These are phyloP conservation scores for Lactarius sp. DNA, from an alignment of 768 basidiomycete species.

Conservation along the genomic window DNA sequence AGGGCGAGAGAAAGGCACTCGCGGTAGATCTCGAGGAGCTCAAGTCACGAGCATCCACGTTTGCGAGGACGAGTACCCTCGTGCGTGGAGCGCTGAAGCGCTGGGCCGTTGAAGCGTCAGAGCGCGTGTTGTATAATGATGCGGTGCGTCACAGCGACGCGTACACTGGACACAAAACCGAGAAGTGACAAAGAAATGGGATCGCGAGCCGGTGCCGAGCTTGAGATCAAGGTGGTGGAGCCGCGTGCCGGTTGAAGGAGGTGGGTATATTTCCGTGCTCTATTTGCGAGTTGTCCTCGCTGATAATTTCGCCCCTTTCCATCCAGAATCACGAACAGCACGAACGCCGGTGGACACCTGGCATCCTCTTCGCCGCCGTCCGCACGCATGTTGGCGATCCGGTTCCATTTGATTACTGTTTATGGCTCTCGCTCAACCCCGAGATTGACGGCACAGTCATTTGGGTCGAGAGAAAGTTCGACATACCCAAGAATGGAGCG, in stretches of 20 bases:
- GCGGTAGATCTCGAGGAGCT: constrained; percentile 5
- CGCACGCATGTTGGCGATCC: constrained; percentile 36
- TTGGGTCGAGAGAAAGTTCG: constrained; percentile 74
- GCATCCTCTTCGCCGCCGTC: constrained; percentile 35
- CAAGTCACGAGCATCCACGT: constrained; percentile 32
- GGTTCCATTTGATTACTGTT: constrained; percentile 45
- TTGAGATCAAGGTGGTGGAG: constrained; percentile 18
- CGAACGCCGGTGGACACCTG: too few relatives aligned
- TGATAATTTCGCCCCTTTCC: constrained; percentile 31
- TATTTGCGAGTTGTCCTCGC: not conserved
- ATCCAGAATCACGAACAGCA: too few relatives aligned
- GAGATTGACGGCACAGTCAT: constrained; percentile 72
- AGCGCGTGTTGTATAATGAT: too few relatives aligned
- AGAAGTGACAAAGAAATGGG: constrained; percentile 31
- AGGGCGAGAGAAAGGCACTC: not conserved
- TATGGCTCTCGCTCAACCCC: constrained; percentile 73
- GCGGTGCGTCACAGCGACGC: constrained; percentile 48
- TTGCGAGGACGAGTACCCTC: too few relatives aligned
- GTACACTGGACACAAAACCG: constrained; percentile 49
- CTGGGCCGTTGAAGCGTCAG: too few relatives aligned
- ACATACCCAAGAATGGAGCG: constrained; percentile 54
- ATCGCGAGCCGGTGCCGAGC: not conserved
- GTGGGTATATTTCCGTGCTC: constrained; percentile 35
- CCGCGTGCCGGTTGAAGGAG: constrained; percentile 59
- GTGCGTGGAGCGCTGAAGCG: too few relatives aligned